Evolutionary conservation across 805 yeast species (phyloP).

Genomic region (Metschnikowia drakensbergensis): DNA sequence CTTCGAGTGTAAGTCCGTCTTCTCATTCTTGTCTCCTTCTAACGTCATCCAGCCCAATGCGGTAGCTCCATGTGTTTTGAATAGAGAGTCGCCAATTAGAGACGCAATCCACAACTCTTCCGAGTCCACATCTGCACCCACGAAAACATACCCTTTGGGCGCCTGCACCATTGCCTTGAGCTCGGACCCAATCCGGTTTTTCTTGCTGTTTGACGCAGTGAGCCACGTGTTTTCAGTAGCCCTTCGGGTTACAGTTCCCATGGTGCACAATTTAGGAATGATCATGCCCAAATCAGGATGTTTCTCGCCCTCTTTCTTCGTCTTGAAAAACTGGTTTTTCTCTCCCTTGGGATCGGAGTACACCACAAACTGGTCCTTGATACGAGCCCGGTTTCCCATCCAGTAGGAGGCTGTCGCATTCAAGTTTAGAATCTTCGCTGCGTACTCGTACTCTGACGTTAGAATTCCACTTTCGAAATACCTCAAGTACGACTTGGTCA

Average conservation of each 20-base stretch:
- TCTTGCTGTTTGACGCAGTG: conserved; percentile 93
- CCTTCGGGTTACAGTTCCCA: conserved; percentile 96
- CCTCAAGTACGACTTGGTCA: conserved; percentile 71
- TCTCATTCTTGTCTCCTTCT: conserved; percentile 88
- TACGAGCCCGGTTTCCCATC: conserved; percentile 86
- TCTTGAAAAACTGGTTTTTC: conserved; percentile 24
- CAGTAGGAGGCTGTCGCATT: conserved; percentile 85
- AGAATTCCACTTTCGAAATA: conserved; percentile 71
- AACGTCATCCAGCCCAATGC: conserved; percentile 99
- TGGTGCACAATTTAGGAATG: conserved; percentile 76
- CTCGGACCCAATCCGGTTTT: conserved; percentile 85
- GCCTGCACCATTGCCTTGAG: conserved; percentile 82
- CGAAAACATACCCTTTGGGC: conserved; percentile 85
- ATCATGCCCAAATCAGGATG: conserved; percentile 59
- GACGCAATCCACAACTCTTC: conserved; percentile 99
- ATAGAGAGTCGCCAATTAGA: conserved; percentile 85
- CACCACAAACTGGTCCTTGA: conserved; percentile 81
- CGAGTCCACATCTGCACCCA: conserved; percentile 98
- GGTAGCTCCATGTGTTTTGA: conserved; percentile 89
- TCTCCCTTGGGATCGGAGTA: conserved; percentile 29
- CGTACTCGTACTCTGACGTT: conserved; percentile 66
- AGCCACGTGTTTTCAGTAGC: conserved; percentile 98
- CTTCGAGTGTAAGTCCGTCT: conserved; percentile 92
- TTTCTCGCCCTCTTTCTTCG: conserved; percentile 21
- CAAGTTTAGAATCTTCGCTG: conserved; percentile 72